Evolutionary conservation across 768 basidiomycete genomes (phyloP), one percentile per base, ranked within the genome.

Genomic region (Cystobasidium tubakii): DNA sequence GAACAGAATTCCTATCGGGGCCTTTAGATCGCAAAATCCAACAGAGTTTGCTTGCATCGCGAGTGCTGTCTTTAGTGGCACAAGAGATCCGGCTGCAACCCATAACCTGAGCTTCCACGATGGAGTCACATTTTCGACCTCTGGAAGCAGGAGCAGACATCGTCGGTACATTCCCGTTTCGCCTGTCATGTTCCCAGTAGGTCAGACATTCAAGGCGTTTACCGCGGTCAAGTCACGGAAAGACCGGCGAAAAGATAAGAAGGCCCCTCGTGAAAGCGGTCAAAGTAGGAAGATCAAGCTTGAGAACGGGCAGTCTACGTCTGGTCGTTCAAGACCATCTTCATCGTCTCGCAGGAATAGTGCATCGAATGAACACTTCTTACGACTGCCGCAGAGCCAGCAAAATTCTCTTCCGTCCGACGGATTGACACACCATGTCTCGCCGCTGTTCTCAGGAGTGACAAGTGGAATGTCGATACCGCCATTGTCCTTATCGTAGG

Each of bases 1-100:
- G 78, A 73, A 57, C 50, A 73, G 77, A 17, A 74, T 79, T 62
- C 78, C 78, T 7, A 79, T 79, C 42, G 78, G 78, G 43, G 78
- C 78, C 2, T 79, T 77, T 76, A 55, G 78, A 27, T 57, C 44
- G 17, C 36, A 57, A 36, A 55, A 71, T 34, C 69, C 69, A 21
- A 53, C 25, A 23, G 43, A 23, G 7, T 71, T 54, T 31, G 33
- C 69, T 21, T 39, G 10, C 25, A 23, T 71, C 10, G 69, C 69
- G 21, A 57, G 10, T 34, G 69, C 69, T 23, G 34, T 71, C 31
- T 71, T 71, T 36, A 55, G 55, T 34, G 69, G 69, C 12, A 36
- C 69, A 29, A 23, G 69, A 15, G 54, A 71, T 44, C 69, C 69
- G 1, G 44, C 29, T 17, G 44, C 36, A 9, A 53, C 69, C 3